phyloP scores from a whole-genome alignment of 805 yeast genomes.

The Jamesozyma jinghongensis region DNA sequence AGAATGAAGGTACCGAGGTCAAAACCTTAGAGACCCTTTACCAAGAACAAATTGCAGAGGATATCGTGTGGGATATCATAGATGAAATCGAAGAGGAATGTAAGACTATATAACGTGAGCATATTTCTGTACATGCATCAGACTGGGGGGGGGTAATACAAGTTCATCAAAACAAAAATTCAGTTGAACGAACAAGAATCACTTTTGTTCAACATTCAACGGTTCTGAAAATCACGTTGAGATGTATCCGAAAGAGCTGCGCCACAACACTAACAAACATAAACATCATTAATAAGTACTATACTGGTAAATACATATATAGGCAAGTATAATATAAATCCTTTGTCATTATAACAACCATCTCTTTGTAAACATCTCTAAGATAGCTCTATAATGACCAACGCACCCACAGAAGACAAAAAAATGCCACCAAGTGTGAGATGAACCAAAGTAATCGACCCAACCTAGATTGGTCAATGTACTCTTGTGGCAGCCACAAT shows the following conservation, averaged over 20 bases:
- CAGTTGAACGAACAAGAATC: no score
- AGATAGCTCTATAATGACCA: conserved; percentile 75
- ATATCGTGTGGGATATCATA: conserved; percentile 69
- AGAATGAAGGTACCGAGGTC: conserved; percentile 21
- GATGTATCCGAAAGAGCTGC: no score
- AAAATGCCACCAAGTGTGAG: conserved; percentile 92
- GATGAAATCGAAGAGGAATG: conserved; percentile 66
- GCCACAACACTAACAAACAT: no score
- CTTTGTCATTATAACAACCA: conserved; percentile 13
- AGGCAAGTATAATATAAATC: no score
- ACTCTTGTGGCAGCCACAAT: conserved; percentile 15
- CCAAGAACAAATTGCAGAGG: conserved; percentile 66
- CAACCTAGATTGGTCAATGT: conserved; percentile 40
- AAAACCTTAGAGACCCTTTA: conserved; percentile 52
- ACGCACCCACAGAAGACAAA: conserved; percentile 83
- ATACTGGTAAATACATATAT: no score
- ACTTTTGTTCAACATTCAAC: no score
- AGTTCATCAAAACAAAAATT: no score
- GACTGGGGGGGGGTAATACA: no score
- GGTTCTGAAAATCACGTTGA: no score
- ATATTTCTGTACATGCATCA: no score
- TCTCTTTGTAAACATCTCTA: conserved; percentile 53
- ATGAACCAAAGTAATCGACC: conserved; percentile 64
- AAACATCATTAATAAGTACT: not conserved
- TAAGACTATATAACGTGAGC: not conserved